Percentiles rank a stretch among this genome's conserved stretches.
These are phyloP conservation scores for Diaporthe capsici DNA, from an alignment of 2,329 filamentous ascomycete genomes.

Conservation along the genomic window DNA sequence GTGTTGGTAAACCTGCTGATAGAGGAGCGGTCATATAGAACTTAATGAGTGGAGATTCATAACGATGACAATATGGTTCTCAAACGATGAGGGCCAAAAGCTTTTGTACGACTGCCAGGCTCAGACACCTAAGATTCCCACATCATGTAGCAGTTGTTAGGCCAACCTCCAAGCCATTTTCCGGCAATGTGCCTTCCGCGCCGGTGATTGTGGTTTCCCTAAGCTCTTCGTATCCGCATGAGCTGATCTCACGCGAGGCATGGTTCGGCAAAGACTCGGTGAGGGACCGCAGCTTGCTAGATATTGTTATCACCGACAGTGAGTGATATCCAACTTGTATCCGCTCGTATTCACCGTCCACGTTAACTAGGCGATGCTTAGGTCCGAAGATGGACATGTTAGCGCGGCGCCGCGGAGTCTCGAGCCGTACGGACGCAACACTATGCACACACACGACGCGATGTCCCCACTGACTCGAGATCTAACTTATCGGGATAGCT, in stretches of 20 bases:
- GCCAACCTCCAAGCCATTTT: neutral
- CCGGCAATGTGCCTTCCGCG: neutral
- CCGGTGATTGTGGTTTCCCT: neutral
- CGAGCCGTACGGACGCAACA: neutral
- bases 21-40: neutral
- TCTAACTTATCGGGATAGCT: neutral
- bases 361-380: too few relatives aligned
- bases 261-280: neutral
- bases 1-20: neutral
- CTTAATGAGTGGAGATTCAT: neutral
- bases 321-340: neutral
- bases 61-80: neutral
- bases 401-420: neutral
- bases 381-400: neutral
- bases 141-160: neutral
- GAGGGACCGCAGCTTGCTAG: neutral
- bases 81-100: neutral
- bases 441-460: neutral
- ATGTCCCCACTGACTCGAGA: neutral
- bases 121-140: neutral
- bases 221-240: neutral
- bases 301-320: too few relatives aligned
- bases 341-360: neutral
- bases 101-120: neutral
- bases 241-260: neutral